A percentile compares a stretch with the other conserved stretches of the same genome.
These are phyloP conservation scores for Gaultheria prostrata DNA, from an alignment of 148 eudicot species.

Conservation along the genomic window DNA sequence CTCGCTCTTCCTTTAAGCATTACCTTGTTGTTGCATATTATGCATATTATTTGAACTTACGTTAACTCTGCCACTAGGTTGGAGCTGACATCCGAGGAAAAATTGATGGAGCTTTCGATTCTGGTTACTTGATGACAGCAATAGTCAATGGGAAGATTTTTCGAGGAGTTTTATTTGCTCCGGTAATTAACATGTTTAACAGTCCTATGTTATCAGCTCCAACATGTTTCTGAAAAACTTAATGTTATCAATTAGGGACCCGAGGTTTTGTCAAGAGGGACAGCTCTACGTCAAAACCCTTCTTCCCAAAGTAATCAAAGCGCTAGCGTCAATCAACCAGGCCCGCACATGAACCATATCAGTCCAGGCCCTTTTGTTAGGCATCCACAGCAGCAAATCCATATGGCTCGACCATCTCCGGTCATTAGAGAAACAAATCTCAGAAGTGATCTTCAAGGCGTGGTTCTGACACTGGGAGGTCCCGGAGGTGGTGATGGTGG, in stretches of 20 bases:
- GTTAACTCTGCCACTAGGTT: constrained; percentile 34
- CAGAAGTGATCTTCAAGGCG: constrained; percentile 65
- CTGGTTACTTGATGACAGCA: constrained; percentile 92
- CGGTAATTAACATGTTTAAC: constrained; percentile 37
- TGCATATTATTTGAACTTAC: background rate
- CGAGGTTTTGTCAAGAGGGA: constrained; percentile 34
- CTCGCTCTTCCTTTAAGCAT: background rate
- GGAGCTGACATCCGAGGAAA: constrained; percentile 90
- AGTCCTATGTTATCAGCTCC: background rate
- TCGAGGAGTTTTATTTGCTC: constrained; percentile 79
- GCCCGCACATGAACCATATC: constrained; percentile 18
- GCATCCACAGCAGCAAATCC: constrained; percentile 29
- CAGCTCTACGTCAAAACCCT: constrained; percentile 26
- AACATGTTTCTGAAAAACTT: background rate
- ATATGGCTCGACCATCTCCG: constrained; percentile 28
- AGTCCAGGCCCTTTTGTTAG: constrained; percentile 17
- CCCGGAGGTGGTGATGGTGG: constrained; percentile 42
- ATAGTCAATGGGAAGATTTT: constrained; percentile 68
- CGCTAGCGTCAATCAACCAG: constrained; percentile 20
- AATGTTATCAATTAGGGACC: constrained; percentile 40
- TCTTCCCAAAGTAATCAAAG: constrained; percentile 24
- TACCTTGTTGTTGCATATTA: background rate
- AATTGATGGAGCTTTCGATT: constrained; percentile 84
- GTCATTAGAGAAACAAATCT: constrained; percentile 32
- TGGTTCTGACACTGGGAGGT: constrained; percentile 79